Evolutionary conservation across 176 grass and related monocot species (phyloP).

Genomic region (Avena insularis): DNA sequence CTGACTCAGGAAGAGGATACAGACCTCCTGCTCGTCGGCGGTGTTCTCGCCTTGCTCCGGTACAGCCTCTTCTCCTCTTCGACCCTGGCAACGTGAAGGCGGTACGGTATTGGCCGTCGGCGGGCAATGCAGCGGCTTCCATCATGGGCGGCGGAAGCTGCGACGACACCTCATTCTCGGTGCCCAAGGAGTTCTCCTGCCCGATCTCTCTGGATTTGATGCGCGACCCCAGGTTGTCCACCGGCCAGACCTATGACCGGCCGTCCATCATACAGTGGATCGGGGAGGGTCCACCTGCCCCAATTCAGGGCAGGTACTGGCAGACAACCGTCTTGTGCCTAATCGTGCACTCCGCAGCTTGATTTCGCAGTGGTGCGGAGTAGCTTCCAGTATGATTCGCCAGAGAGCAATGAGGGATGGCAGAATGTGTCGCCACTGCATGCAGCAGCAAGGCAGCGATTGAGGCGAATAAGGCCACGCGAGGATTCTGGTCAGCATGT

Average conservation of each 20-base stretch:
- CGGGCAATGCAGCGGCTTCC: conserved; percentile 56
- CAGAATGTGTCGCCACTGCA: conserved; percentile 56
- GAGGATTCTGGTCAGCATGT: conserved; percentile 67
- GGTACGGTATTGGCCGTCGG: conserved; percentile 35
- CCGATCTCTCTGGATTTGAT: conserved; percentile 95
- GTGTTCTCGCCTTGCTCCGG: conserved; percentile 70
- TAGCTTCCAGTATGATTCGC: conserved; percentile 76
- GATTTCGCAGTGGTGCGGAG: conserved; percentile 85
- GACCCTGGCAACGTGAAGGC: conserved; percentile 43
- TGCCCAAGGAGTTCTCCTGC: conserved; percentile 96
- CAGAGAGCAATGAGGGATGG: conserved; percentile 63
- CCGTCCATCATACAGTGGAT: conserved; percentile 95
- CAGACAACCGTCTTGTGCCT: conserved; percentile 59
- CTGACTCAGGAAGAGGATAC: conserved; percentile 75
- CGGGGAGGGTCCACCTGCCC: conserved; percentile 93
- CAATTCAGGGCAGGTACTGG: conserved; percentile 70
- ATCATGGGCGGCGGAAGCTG: conserved; percentile 53
- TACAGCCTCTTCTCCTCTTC: conserved; percentile 82
- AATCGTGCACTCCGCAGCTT: conserved; percentile 74
- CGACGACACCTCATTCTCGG: conserved; percentile 68
- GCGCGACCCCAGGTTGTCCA: conserved; percentile 77
- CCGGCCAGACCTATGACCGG: conserved; percentile 92
- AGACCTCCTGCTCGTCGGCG: conserved; percentile 69
- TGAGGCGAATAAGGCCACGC: conserved; percentile 73
- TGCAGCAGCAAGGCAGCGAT: conserved; percentile 76